phyloP scores from a whole-genome alignment of 2,329 filamentous ascomycete species.

The Tolypocladium amazonense region DNA sequence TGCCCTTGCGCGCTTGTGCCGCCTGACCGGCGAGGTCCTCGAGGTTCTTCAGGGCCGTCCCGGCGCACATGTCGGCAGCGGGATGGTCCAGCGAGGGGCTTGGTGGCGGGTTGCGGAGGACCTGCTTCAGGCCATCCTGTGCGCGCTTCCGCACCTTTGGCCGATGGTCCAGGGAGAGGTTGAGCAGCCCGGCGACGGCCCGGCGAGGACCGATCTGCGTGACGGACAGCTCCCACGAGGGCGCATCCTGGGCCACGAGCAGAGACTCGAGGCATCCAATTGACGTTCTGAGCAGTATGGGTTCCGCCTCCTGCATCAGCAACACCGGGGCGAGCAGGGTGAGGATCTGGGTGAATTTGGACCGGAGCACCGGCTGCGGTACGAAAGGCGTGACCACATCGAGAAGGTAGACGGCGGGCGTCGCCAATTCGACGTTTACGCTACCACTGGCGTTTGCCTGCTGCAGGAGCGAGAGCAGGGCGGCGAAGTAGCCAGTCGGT shows the following conservation, averaged over 20 bases:
- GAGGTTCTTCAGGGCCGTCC: conserved; percentile 74
- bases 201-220: conserved; percentile 76
- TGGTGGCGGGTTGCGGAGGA: conserved; percentile 77
- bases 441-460: conserved; percentile 61
- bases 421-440: conserved; percentile 71
- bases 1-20: conserved; percentile 47
- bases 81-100: conserved; percentile 91
- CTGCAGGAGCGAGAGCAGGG: conserved; percentile 77
- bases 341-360: conserved; percentile 92
- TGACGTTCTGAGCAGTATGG: conserved; percentile 73
- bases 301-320: conserved; percentile 70
- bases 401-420: conserved; percentile 88
- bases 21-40: conserved; percentile 60
- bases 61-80: conserved; percentile 90
- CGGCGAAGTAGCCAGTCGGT: conserved; percentile 88
- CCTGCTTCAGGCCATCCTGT: conserved; percentile 75
- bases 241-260: conserved; percentile 75
- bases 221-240: conserved; percentile 78
- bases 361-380: conserved; percentile 76
- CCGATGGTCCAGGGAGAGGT: conserved; percentile 72
- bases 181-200: conserved; percentile 77
- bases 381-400: conserved; percentile 81
- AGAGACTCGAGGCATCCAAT: conserved; percentile 93
- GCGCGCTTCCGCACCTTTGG: conserved; percentile 93
- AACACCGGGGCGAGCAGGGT: conserved; percentile 76